Evolutionary conservation across 1,139 yeast species (phyloP), one percentile per base, ranked within the genome.

Genomic region (Saccharomycopsis crataegensis): DNA sequence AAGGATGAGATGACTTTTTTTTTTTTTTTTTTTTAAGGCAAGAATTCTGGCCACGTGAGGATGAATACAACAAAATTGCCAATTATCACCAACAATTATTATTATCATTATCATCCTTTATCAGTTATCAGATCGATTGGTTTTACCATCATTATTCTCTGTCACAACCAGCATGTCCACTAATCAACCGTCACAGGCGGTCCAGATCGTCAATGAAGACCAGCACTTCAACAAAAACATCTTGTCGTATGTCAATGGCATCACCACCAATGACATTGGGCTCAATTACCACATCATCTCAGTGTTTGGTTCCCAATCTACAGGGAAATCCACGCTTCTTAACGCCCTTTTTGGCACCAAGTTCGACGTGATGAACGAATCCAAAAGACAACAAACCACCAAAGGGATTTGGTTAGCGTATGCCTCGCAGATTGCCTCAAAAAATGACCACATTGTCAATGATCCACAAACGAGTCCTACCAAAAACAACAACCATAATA

Each of bases 241-340:
- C 1, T 57, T 69, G 49, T 57, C 59, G 57, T 73, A 72, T 68
- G 70, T 75, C 56, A 65, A 63, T 43, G 57, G 60, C 32, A 64
- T 63, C 55, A 65, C 71, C 9, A 61, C 69, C 17, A 66, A 65
- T 46, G 74, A 75, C 49, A 75, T 77, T 32, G 96, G 93, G 0
- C 72, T 86, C 58, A 76, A 84, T 62, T 91, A 91, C 71, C 96
- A 93, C 67, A 83, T 93, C 32, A 88, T 93, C 2, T 86, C 98
- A 0, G 99, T 93, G 50, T 93, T 93, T 73, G 99, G 99, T 8
- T 88, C 96, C 1, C 99, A 93, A 67, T 86, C 96, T 3, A 91
- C 98, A 2, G 99, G 99, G 54, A 93, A 93, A 68, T 88, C 96
- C 1, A 93, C 99, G 0, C 75, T 93, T 58, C 76, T 93, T 64